These are phyloP conservation scores for Alternaria infectoria DNA, from an alignment of 2,329 filamentous ascomycete species.

Conservation along the genomic window DNA sequence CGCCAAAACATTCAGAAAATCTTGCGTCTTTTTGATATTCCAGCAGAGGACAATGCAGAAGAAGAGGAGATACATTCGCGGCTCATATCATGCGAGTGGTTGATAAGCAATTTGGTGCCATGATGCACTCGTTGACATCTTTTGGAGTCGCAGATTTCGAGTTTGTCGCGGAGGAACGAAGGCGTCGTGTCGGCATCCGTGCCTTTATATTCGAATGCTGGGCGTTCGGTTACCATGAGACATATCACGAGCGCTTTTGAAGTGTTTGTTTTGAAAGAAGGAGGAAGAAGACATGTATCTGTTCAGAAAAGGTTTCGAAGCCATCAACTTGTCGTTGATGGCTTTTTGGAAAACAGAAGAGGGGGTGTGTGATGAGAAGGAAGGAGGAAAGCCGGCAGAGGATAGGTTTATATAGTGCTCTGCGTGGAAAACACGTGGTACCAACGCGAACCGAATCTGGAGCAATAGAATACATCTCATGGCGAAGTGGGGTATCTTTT, in stretches of 20 bases:
- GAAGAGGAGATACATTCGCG: fast-evolving
- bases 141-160: neutral
- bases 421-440: neutral
- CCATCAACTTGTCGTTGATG: fast-evolving
- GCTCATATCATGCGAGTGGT: neutral
- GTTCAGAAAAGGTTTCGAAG: neutral
- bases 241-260: fast-evolving
- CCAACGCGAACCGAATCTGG: neutral
- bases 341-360: neutral
- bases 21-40: neutral
- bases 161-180: neutral
- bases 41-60: neutral
- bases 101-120: neutral
- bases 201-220: neutral
- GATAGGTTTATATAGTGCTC: neutral
- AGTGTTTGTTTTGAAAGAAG: neutral
- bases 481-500: neutral
- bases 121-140: neutral
- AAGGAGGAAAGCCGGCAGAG: neutral
- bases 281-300: neutral
- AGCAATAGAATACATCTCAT: neutral
- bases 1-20: neutral
- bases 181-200: neutral
- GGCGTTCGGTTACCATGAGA: neutral
- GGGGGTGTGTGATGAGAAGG: neutral